Conservation (phyloP, 129 eudicot species). For the Heracleum sosnowskyi region DNA sequence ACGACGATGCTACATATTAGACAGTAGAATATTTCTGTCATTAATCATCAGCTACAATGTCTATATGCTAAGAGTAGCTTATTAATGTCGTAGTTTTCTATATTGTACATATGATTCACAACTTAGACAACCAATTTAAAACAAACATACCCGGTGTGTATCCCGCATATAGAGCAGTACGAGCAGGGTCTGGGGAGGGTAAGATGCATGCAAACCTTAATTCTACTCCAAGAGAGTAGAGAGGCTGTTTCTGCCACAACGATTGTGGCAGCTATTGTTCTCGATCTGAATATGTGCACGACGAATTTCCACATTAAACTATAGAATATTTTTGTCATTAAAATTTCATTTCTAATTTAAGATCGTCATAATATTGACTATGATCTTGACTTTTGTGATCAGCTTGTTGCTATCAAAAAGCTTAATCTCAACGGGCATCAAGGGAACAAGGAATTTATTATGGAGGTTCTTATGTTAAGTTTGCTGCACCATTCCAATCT, state of each 20-base stretch:
- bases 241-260: not conserved
- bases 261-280: not conserved
- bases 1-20: not conserved
- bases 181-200: not conserved
- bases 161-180: not conserved
- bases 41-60: no score
- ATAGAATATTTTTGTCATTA: not conserved
- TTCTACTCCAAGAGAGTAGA: not conserved
- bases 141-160: not conserved
- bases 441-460: slow-evolving; percentile 75
- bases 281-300: not conserved
- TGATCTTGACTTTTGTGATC: slow-evolving; percentile 23
- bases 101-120: not conserved
- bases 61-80: not conserved
- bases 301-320: not conserved
- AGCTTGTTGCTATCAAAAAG: slow-evolving; percentile 81
- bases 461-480: slow-evolving; percentile 89
- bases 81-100: not conserved
- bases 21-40: not conserved
- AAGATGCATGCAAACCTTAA: not conserved
- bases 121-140: not conserved
- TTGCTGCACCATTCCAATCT: slow-evolving; percentile 75
- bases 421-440: slow-evolving; percentile 76
- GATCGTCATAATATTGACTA: not conserved
- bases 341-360: not conserved